phyloP scores from a whole-genome alignment of 1,284 basidiomycete genomes.

The Puccinia brachypodii region DNA sequence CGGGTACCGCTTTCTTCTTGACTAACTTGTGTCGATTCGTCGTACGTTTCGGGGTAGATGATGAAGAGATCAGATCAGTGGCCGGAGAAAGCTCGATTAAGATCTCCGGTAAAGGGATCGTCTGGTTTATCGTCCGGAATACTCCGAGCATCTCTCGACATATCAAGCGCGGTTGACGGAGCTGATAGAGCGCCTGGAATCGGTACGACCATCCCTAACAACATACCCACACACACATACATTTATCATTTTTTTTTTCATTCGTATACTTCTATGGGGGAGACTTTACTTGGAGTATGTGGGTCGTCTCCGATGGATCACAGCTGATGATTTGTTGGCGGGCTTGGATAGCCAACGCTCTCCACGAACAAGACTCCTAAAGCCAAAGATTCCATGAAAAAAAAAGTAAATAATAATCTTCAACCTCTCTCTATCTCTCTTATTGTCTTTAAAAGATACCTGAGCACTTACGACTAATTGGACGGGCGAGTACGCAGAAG shows the following conservation, averaged over 20 bases:
- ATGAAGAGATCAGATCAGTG: background rate
- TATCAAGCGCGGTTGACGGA: background rate
- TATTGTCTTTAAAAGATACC: background rate
- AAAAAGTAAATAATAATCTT: no score
- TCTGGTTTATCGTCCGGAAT: slow-evolving; percentile 4
- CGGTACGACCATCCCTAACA: slow-evolving; percentile 29
- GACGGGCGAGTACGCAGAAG: background rate
- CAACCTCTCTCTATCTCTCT: no score
- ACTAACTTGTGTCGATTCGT: no score
- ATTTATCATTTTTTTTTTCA: background rate
- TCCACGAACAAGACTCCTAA: slow-evolving; percentile 23
- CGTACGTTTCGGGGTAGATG: background rate
- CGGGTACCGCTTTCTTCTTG: background rate
- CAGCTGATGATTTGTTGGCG: background rate
- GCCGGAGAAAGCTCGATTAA: background rate
- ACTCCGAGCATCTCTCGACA: slow-evolving; percentile 6
- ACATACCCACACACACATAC: no score
- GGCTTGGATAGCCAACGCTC: background rate
- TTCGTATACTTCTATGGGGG: background rate
- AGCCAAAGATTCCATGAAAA: no score
- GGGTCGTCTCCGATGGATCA: background rate
- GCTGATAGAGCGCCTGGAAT: background rate
- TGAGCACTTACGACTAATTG: slow-evolving; percentile 7
- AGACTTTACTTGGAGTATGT: slow-evolving; percentile 19
- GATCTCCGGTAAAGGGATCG: slow-evolving; percentile 9